Base-by-base conservation (phyloP, 208 protist genomes). In the Crithidia brevicula region DNA sequence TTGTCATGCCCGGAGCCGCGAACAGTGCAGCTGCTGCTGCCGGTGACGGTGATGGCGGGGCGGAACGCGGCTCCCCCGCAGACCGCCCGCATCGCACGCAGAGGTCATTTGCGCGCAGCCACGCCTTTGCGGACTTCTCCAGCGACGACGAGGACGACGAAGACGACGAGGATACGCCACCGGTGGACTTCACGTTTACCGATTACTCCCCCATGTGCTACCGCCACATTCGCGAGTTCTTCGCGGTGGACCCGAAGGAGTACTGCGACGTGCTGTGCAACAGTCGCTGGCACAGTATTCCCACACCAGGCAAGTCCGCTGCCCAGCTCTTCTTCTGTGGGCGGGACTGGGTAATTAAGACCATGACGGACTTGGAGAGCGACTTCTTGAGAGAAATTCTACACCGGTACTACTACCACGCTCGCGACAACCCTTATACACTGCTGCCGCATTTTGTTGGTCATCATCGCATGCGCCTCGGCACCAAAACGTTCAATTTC, bases 201-300 rank as follows among this genome's bases (percentile, higher is more conserved):
- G 90, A 96, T 58, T 98, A 93, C 72, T 90, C 87, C n/a, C 94
- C 94, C 7, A 95, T 96, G 91, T 94, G 87, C 79, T 97, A 96
- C 69, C 81, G 81, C 33, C 86, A 96, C 60, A 88, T 97, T 27
- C 87, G 93, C 9, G 89, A 91, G 59, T 96, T 96, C 45, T 92
- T 97, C 49, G 38, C 77, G 38, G 82, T 96, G 36, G 83, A 95
- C 51, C 63, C 88, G 28, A 78, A 82, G 63, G 57, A 75, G 23
- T 97, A 91, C 72, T 82, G 85, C 50, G 72, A 95, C 18, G 84
- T 93, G 30, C 70, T 96, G 49, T 67, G 79, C 54, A 73, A 77
- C 53, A 93, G 87, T 42, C 72, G 74, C 43, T 97, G 93, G 88
- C 86, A 89, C 58, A 96, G 91, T 75, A 91, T 94, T 42, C 89